Base-by-base conservation (phyloP, 768 basidiomycete species). In the Rickenella mellea region DNA sequence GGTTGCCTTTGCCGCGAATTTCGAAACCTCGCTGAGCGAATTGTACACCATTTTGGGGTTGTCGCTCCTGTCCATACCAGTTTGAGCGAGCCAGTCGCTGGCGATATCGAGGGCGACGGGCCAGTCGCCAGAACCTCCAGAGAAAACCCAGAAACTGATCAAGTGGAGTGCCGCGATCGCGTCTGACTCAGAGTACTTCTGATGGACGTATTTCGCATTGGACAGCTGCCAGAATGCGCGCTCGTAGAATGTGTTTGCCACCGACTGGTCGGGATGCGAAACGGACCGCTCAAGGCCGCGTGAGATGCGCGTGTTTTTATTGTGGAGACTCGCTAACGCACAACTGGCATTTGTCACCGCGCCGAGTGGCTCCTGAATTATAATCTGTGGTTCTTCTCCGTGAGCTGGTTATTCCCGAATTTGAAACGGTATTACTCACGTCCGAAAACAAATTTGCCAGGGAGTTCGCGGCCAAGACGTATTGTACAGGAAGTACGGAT, bases 111-210 rank as follows among this genome's bases (percentile, higher is more conserved):
- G 76, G 48, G 82, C 75, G 5, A 67, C 63, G 46, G 72, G 72
- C 88, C 88, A 91, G 51, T 80, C 75, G 14, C 69, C 73, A 40
- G 66, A 61, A 27, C 83, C 78, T 41, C 82, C 81, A 2, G 76
- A 78, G 55, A 88, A 63, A 45, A 83, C 67, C 32, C 80, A 82
- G 58, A 79, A 86, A 52, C 71, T 76, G 45, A 87, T 69, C 47
- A 91, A 73, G 57, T 86, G 84, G 31, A 87, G 55, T 4, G 88
- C 84, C 4, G 88, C 86, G 48, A 82, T 69, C 8, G 83, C 88
- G 51, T 89, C 84, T 37, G 67, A 67, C 44, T 83, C 83, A 30
- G 65, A 66, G 62, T 80, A 75, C 21, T 64, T 56, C 9, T 73
- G 74, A 27, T 68, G 68, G 45, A 70, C 60, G 41, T 73, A 70